Conservation (phyloP, 768 basidiomycete genomes). For the Tulasnella sp. region DNA sequence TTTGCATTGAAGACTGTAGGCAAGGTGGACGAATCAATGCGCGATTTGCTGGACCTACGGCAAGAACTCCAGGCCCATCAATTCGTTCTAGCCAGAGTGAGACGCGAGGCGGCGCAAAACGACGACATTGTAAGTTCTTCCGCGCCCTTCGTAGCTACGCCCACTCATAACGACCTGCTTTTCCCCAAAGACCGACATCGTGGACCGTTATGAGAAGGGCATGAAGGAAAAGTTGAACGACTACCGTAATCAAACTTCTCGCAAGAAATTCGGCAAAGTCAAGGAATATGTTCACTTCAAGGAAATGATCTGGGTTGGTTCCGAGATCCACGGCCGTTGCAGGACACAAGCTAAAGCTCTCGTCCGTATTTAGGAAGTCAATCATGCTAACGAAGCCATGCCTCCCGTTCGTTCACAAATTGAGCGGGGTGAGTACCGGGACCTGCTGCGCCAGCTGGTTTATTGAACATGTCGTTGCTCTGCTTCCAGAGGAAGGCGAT, state of each 20-base stretch:
- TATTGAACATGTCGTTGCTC: neutral
- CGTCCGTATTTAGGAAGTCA: conserved; percentile 46
- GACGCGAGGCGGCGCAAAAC: neutral
- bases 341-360: neutral
- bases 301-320: conserved; percentile 59
- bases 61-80: conserved; percentile 54
- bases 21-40: conserved; percentile 61
- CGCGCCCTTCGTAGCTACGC: neutral
- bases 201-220: conserved; percentile 43
- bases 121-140: neutral
- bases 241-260: conserved; percentile 54
- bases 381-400: conserved; percentile 57
- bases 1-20: conserved; percentile 29
- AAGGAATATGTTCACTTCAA: conserved; percentile 55
- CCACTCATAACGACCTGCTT: neutral
- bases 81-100: conserved; percentile 39
- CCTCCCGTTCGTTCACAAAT: conserved; percentile 71
- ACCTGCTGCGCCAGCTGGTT: neutral
- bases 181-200: conserved; percentile 5
- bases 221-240: conserved; percentile 38
- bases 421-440: conserved; percentile 46
- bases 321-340: neutral
- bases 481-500: conserved; percentile 63
- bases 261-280: conserved; percentile 69
- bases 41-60: conserved; percentile 57